Evolutionary conservation across 352 stramenopile genomes (phyloP), one percentile per base, ranked within the genome.

Genomic region (Poterioochromonas sp.): DNA sequence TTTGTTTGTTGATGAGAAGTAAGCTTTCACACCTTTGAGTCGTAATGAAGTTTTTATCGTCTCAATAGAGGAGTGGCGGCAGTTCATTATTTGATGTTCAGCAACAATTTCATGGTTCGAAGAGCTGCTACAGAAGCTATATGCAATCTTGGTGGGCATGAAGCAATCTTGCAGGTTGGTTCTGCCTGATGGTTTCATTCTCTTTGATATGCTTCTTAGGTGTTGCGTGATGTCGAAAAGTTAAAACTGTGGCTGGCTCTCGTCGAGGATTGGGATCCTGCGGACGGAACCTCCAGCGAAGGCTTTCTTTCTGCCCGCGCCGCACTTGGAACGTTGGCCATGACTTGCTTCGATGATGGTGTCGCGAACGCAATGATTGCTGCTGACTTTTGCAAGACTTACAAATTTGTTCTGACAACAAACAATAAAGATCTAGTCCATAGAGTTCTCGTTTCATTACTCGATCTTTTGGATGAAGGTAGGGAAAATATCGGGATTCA

Each of bases 61-160:
- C 69, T n/a, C 34, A n/a, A 39, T 40, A 80, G 86, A 44, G 89
- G 86, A 32, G 85, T 92, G 62, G 43, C 80, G 22, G 76, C 79
- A 22, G 80, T 92, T 18, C 85, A 86, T 74, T 93, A 90, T 83
- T 81, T 85, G 41, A 95, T 97, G 88, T 99, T 98, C 84, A 97
- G 90, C 0, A 93, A 98, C 76, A 93, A 99, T 76, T 89, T 96
- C 51, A 88, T 98, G 77, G 93, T 99, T 74, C 90, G 95, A 76
- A 88, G 92, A 73, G 95, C 95, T 12, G 92, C 94, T 11, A 98
- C 94, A 1, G 95, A 99, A 84, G 88, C 92, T 1, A 85, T 99
- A 44, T 95, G 89, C 82, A 99, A 99, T 81, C 83, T 99, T 76
- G 82, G 98, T 37, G 91, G 90, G 15, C 90, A 97, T 82, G 71